Percentiles rank a stretch among this genome's conserved stretches.
Evolutionary conservation across 768 basidiomycete species (phyloP).

Genomic region (Termitomyces sp.): DNA sequence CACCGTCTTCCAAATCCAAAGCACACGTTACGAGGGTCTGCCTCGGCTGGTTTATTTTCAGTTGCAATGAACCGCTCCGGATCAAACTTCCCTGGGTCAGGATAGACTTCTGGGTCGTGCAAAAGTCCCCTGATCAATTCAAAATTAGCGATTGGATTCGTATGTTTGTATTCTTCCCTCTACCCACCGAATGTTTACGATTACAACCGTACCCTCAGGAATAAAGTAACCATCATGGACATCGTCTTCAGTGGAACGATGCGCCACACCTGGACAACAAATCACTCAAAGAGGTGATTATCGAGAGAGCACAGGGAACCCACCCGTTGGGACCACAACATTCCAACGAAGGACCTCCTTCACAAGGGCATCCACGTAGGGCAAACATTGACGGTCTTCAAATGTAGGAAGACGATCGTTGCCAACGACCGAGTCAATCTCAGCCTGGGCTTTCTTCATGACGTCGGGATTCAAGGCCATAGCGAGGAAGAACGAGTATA

Average conservation of each 20-base stretch:
- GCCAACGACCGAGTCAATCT: too few relatives aligned
- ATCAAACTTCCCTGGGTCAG: too few relatives aligned
- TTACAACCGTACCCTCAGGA: too few relatives aligned
- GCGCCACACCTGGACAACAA: slow-evolving; percentile 39
- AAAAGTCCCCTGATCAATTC: too few relatives aligned
- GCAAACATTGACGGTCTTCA: slow-evolving; percentile 51
- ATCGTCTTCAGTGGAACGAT: slow-evolving; percentile 54
- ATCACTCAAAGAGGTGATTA: not conserved
- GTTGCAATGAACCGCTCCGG: too few relatives aligned
- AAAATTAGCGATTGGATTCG: too few relatives aligned
- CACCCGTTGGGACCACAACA: slow-evolving; percentile 41
- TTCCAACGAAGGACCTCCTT: slow-evolving; percentile 58
- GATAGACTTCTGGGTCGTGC: too few relatives aligned
- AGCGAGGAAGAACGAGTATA: slow-evolving; percentile 31
- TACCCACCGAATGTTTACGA: too few relatives aligned
- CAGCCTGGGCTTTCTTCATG: slow-evolving; percentile 19
- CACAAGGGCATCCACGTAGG: slow-evolving; percentile 55
- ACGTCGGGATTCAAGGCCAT: slow-evolving; percentile 54
- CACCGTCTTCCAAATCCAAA: too few relatives aligned
- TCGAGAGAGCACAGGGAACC: not conserved
- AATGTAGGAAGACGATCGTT: slow-evolving; percentile 55
- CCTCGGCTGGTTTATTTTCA: not conserved
- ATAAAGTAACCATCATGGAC: too few relatives aligned
- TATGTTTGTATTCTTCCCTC: too few relatives aligned
- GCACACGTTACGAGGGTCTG: too few relatives aligned